Conservation (phyloP, 805 yeast species). For the Yamadazyma takamatsuzukensis region DNA sequence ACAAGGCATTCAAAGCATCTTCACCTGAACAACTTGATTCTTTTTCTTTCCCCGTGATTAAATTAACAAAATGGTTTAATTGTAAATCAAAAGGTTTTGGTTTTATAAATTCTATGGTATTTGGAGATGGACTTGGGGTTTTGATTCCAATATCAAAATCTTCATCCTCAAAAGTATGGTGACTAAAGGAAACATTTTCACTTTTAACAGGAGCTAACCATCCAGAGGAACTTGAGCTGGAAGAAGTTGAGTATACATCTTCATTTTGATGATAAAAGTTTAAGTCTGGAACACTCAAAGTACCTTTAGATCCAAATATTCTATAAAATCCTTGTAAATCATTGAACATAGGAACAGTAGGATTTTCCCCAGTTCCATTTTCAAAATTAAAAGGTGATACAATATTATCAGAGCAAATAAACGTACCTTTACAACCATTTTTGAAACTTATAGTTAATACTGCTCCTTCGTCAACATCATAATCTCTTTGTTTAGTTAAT, state of each 20-base stretch:
- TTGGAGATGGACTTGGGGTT: constrained; percentile 10
- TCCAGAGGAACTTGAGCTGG: too few relatives aligned
- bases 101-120: constrained; percentile 11
- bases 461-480: constrained; percentile 38
- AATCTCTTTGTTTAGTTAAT: constrained; percentile 26
- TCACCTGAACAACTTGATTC: constrained; percentile 29
- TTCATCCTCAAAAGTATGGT: constrained; percentile 1
- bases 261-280: constrained; percentile 28
- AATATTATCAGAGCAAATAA: constrained; percentile 36
- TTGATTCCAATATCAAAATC: constrained; percentile 4
- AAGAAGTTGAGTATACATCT: too few relatives aligned
- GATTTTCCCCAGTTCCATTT: constrained; percentile 39
- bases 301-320: constrained; percentile 37
- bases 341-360: constrained; percentile 28
- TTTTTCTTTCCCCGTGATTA: constrained; percentile 22
- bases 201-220: constrained; percentile 23
- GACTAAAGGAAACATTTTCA: constrained; percentile 2
- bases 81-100: constrained; percentile 35
- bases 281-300: constrained; percentile 36
- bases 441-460: constrained; percentile 28
- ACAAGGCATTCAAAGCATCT: constrained; percentile 35
- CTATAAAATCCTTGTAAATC: constrained; percentile 31
- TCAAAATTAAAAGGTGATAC: constrained; percentile 37
- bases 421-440: constrained; percentile 33
- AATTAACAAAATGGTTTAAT: constrained; percentile 33